Evolutionary conservation across 306 rosid species (phyloP).

Genomic region (Rosa multiflora): DNA sequence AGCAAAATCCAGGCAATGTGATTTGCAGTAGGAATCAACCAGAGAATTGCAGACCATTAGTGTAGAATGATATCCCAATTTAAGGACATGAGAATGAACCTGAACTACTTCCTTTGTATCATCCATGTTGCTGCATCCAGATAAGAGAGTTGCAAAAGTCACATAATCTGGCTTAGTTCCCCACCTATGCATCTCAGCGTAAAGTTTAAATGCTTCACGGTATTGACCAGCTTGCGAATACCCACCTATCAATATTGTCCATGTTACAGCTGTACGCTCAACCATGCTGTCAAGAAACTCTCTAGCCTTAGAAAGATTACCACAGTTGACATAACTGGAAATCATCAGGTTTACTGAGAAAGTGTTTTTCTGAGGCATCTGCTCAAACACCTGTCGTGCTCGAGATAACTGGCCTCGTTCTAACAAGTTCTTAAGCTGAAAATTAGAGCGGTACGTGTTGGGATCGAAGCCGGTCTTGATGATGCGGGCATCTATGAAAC

Average conservation of each 20-base stretch:
- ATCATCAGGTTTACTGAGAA: slow-evolving; percentile 71
- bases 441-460: slow-evolving; percentile 60
- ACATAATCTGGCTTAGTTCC: slow-evolving; percentile 62
- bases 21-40: slow-evolving; percentile 82
- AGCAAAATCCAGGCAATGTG: slow-evolving; percentile 47
- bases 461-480: slow-evolving; percentile 80
- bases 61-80: slow-evolving; percentile 54
- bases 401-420: slow-evolving; percentile 46
- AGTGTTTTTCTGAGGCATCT: slow-evolving; percentile 67
- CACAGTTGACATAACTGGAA: slow-evolving; percentile 58
- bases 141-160: slow-evolving; percentile 70
- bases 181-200: slow-evolving; percentile 54
- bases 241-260: slow-evolving; percentile 85
- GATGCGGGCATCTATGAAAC: slow-evolving; percentile 50
- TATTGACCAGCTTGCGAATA: slow-evolving; percentile 48
- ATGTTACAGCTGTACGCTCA: slow-evolving; percentile 65
- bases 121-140: slow-evolving; percentile 59
- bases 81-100: slow-evolving; percentile 60
- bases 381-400: slow-evolving; percentile 67
- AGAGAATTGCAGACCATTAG: slow-evolving; percentile 81
- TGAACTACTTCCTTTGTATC: slow-evolving; percentile 50
- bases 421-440: slow-evolving; percentile 40
- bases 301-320: slow-evolving; percentile 58
- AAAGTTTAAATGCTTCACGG: slow-evolving; percentile 60
- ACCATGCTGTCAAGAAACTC: slow-evolving; percentile 60